A percentile compares a stretch with the other conserved stretches of the same genome.
These are phyloP conservation scores for Endocalyx cinctus DNA, from an alignment of 2,329 filamentous ascomycete species.

Conservation along the genomic window DNA sequence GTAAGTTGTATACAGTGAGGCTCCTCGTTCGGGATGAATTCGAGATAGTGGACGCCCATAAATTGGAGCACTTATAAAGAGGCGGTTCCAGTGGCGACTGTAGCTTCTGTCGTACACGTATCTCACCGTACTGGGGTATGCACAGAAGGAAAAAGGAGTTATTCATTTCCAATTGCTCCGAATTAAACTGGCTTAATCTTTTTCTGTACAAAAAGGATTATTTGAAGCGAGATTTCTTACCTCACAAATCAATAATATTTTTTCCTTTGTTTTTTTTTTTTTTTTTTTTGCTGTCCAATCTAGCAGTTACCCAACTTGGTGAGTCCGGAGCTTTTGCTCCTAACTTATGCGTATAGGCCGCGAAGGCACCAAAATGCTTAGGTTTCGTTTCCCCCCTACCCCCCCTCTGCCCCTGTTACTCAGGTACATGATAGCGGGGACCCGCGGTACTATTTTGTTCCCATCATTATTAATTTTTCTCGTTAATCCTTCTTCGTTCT, in stretches of 20 bases:
- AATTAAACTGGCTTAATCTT: slow-evolving; percentile 2
- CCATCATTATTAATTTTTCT: background rate
- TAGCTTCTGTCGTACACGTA: slow-evolving; percentile 15
- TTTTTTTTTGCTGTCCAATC: slow-evolving; percentile 18
- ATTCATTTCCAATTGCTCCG: slow-evolving; percentile 2
- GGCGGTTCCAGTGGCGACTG: slow-evolving; percentile 16
- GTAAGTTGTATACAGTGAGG: slow-evolving; percentile 13
- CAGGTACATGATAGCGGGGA: no score
- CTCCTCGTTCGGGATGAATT: slow-evolving; percentile 12
- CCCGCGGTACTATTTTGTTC: slow-evolving; percentile 11
- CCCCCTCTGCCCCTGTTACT: no score
- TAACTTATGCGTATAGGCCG: slow-evolving; percentile 18
- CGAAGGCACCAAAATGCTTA: slow-evolving; percentile 9
- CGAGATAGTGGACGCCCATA: slow-evolving; percentile 12
- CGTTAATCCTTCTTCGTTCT: background rate
- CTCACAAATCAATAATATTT: no score
- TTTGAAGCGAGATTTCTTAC: no score
- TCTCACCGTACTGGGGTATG: slow-evolving; percentile 8
- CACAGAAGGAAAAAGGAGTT: slow-evolving; percentile 2
- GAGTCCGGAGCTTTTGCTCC: slow-evolving; percentile 25
- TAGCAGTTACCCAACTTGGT: slow-evolving; percentile 12
- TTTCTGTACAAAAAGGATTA: no score
- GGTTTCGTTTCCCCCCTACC: no score
- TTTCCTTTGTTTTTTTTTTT: slow-evolving; percentile 3
- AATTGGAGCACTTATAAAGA: slow-evolving; percentile 13